A percentile compares a stretch with the other conserved stretches of the same genome.
Conservation (phyloP, 352 stramenopile species). For the Phytophthora boehmeriae region DNA sequence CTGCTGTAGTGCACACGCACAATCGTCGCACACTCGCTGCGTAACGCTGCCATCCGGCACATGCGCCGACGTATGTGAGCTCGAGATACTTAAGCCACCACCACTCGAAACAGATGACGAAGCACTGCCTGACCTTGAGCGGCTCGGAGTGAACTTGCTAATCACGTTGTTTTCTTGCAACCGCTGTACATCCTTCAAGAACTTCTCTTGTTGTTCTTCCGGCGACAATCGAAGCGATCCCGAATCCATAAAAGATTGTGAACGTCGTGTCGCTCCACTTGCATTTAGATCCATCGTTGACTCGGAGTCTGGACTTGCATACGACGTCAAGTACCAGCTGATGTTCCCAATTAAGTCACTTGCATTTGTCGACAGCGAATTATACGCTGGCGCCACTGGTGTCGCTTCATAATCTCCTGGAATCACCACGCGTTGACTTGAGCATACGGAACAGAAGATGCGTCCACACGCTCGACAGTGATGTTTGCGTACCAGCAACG, state of each 20-base stretch:
- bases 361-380: constrained; percentile 73
- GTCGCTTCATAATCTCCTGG: constrained; percentile 80
- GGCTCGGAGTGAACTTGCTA: constrained; percentile 76
- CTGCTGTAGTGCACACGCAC: constrained; percentile 77
- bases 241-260: constrained; percentile 33
- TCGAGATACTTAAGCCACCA: constrained; percentile 28
- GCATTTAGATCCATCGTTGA: constrained; percentile 12
- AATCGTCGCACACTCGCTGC: constrained; percentile 86
- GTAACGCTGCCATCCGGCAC: constrained; percentile 74
- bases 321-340: constrained; percentile 81
- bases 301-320: constrained; percentile 36
- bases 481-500: constrained; percentile 81
- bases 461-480: constrained; percentile 82
- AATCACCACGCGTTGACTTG: constrained; percentile 85
- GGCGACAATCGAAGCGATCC: constrained; percentile 37
- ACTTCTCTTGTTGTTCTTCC: constrained; percentile 60
- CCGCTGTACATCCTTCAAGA: constrained; percentile 77
- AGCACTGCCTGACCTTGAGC: constrained; percentile 30
- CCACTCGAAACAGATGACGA: constrained; percentile 35
- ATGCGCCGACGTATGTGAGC: constrained; percentile 45
- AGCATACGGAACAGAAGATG: constrained; percentile 84
- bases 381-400: constrained; percentile 61
- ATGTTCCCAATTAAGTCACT: constrained; percentile 83
- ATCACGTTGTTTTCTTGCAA: constrained; percentile 69
- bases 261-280: constrained; percentile 13